Conservation (phyloP, 2,329 filamentous ascomycete genomes). For the Xenosphaeropsis pyriputrescens region DNA sequence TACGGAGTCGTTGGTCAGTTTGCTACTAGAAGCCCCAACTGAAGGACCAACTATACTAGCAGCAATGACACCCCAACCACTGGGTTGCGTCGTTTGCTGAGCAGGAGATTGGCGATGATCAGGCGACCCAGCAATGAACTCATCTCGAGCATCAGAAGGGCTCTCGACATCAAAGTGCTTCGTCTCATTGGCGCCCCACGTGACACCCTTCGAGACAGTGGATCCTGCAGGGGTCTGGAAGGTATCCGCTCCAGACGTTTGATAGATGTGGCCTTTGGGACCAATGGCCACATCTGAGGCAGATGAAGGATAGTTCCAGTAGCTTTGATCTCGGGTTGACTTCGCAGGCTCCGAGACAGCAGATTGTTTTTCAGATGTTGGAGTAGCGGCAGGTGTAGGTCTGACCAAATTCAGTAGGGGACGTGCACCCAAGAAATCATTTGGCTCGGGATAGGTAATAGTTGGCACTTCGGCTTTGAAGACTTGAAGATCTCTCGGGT, state of each 20-base stretch:
- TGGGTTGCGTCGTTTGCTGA: slow-evolving; percentile 6
- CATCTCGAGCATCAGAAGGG: slow-evolving; percentile 26
- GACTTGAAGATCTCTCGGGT: slow-evolving; percentile 31
- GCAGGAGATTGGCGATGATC: background rate
- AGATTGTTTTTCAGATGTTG: slow-evolving; percentile 24
- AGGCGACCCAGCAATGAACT: slow-evolving; percentile 9
- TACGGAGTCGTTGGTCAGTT: slow-evolving; percentile 7
- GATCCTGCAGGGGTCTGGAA: slow-evolving; percentile 22
- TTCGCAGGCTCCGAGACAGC: slow-evolving; percentile 5
- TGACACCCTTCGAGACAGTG: slow-evolving; percentile 38
- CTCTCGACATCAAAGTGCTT: slow-evolving; percentile 49
- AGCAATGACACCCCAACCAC: slow-evolving; percentile 36
- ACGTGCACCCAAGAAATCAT: slow-evolving; percentile 16
- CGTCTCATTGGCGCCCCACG: slow-evolving; percentile 50
- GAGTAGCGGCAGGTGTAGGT: slow-evolving; percentile 41
- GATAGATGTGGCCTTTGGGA: background rate
- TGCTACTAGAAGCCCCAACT: slow-evolving; percentile 14
- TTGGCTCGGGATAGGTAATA: slow-evolving; percentile 22
- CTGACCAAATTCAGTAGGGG: slow-evolving; percentile 45
- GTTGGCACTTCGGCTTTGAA: slow-evolving; percentile 15
- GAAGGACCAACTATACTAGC: slow-evolving; percentile 30
- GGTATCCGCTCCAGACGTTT: slow-evolving; percentile 4
- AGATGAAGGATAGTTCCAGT: slow-evolving; percentile 4
- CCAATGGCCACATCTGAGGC: background rate
- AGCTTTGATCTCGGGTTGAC: slow-evolving; percentile 10